Base-by-base conservation (phyloP, 805 yeast species). In the Zygoascus tannicola region DNA sequence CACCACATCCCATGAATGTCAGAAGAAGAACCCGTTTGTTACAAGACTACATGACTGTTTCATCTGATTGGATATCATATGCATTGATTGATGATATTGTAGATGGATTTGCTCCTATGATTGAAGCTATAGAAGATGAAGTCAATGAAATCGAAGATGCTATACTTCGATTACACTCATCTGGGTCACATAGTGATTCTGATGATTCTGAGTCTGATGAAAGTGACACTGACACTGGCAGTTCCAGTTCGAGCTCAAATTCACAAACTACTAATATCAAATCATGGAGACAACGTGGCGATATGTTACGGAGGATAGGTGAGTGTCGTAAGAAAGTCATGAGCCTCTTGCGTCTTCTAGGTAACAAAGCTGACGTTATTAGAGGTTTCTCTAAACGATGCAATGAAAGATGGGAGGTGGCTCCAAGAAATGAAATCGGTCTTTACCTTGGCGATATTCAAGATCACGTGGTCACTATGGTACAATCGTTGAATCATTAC, bases 391-490 rank as follows among this genome's bases (percentile, higher is more conserved):
- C 95, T 39, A 92, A 92, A 59, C 69, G 97, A 47, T 86, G 92
- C 59, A 81, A 79, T 51, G 95, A 87, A 53, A 85, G 74, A 49
- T 82, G 84, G 85, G 83, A 77, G 47, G 78, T 75, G 35, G 82
- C 85, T 0, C 86, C 90, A 41, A 72, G 80, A 50, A 76, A 81
- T 10, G 97, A 90, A 57, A 90, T 92, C 55, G 94, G 92, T 3
- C 80, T 92, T 81, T 92, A 90, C 61, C 65, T 92, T 46, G 95
- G 97, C 15, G 98, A 92, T 68, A 92, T 92, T 54, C 98, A 92
- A 64, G 98, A 92, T 65, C 98, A 92, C 66, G 80, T 92, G 30
- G 85, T 92, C 20, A 92, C 98, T 1, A 92, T 92, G 98, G 94
- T 88, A 1, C 96, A 92, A 56, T 79, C 94, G 3, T 70, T 92